Percentiles rank a stretch among this genome's conserved stretches.
Conservation (phyloP, 805 yeast genomes). For the Blastobotrys peoriensis region DNA sequence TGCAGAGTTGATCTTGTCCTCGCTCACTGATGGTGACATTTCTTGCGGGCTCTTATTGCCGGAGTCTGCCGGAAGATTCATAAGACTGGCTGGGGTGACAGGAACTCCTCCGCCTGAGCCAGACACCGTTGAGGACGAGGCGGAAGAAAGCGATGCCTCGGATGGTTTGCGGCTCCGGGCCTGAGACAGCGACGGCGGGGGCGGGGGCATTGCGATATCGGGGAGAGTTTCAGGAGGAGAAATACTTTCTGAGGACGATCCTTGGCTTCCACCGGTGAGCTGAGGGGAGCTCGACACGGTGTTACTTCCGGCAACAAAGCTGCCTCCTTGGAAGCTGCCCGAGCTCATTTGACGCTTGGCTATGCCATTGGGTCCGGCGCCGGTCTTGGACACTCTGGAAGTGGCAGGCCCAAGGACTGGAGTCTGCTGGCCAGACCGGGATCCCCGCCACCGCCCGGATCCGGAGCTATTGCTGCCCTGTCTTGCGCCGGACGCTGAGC, state of each 20-base stretch:
- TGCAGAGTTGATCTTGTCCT: conserved; percentile 15
- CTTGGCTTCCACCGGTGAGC: conserved; percentile 1
- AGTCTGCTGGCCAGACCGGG: conserved; percentile 3
- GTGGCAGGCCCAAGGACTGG: not conserved
- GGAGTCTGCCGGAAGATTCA: conserved; percentile 27
- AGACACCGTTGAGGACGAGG: conserved; percentile 3
- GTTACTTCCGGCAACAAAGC: not conserved
- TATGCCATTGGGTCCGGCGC: conserved; percentile 13
- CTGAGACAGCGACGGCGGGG: conserved; percentile 3
- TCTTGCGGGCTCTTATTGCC: conserved; percentile 1
- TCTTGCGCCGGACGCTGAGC: too few species aligned
- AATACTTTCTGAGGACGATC: not conserved
- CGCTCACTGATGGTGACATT: conserved; percentile 13
- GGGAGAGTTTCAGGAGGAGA: conserved; percentile 5
- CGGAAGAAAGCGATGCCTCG: not conserved
- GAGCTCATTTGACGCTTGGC: not conserved
- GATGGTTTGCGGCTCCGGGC: conserved; percentile 1
- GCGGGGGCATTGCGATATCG: conserved; percentile 16
- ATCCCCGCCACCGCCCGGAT: conserved; percentile 7
- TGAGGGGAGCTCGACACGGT: not conserved
- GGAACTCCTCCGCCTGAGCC: conserved; percentile 17
- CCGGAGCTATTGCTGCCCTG: not conserved
- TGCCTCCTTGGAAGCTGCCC: conserved; percentile 1
- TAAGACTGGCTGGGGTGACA: conserved; percentile 29
- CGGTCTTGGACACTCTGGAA: conserved; percentile 14